Percentiles rank a stretch among this genome's conserved stretches.
Conservation (phyloP, 2,329 filamentous ascomycete genomes). For the Pseudovirgaria hyperparasitica region DNA sequence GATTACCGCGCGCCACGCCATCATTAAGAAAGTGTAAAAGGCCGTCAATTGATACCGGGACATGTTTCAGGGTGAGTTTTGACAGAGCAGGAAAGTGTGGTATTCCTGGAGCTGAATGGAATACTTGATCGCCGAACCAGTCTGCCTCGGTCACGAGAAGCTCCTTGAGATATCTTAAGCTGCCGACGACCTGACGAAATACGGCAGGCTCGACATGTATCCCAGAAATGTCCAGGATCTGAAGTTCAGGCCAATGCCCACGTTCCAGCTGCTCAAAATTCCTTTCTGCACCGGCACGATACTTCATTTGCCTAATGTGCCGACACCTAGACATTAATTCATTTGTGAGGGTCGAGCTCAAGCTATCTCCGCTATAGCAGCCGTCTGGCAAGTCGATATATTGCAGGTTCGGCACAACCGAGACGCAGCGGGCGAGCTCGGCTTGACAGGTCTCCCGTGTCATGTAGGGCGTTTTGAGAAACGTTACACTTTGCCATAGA, state of each 20-base stretch:
- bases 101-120: conserved; percentile 51
- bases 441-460: conserved; percentile 75
- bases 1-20: conserved; percentile 37
- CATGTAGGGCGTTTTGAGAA: conserved; percentile 90
- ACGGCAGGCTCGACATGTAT: conserved; percentile 58
- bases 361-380: conserved; percentile 67
- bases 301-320: conserved; percentile 81
- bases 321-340: conserved; percentile 76
- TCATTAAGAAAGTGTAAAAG: conserved; percentile 56
- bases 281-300: conserved; percentile 63
- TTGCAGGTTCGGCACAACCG: conserved; percentile 69
- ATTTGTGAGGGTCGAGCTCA: conserved; percentile 62
- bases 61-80: conserved; percentile 59
- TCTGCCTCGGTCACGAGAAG: conserved; percentile 60
- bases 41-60: conserved; percentile 60
- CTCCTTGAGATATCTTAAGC: conserved; percentile 55
- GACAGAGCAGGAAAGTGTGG: conserved; percentile 64
- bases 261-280: conserved; percentile 59
- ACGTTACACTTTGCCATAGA: conserved; percentile 58
- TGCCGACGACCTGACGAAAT: conserved; percentile 57
- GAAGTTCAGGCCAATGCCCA: conserved; percentile 56
- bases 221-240: conserved; percentile 57
- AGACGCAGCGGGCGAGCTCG: conserved; percentile 73
- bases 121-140: conserved; percentile 65
- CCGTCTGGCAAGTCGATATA: conserved; percentile 88